Base-by-base conservation (phyloP, 345 rosid species). In the Salix exigua region DNA sequence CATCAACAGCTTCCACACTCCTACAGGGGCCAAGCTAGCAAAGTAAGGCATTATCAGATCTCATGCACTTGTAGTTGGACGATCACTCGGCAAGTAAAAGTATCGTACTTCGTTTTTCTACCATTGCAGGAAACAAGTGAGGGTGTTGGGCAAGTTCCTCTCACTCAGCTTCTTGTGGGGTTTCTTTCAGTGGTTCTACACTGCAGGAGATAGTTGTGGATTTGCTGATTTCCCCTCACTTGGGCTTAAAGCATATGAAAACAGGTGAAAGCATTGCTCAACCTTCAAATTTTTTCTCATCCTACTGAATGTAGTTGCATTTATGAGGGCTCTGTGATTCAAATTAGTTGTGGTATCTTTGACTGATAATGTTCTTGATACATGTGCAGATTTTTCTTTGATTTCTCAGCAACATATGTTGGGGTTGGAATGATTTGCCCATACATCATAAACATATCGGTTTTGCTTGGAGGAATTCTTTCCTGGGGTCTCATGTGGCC, bases 351-450 rank as follows among this genome's bases (percentile, higher is more conserved):
- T 28, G 13, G 50, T 21, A 1, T 74, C 5, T 26, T 25, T 35
- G 35, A 13, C 30, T 61, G 12, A 25, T 38, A 38, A 30, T 35
- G 14, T 40, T 13, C 60, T 30, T 35, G 61, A 18, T 18, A 33
- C 18, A 35, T 42, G 28, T 53, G 4, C 79, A 78, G 84, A 69
- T 82, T 82, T 71, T 82, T 62, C 87, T 92, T 92, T 72, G 96
- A 92, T 76, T 91, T 92, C 87, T 87, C 92, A 46, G 84, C 92
- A 61, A 91, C 90, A 42, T 92, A 92, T 31, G 89, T 92, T 63
- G 96, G 97, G 46, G 95, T 88, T 1, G 97, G 97, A 76, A 91
- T 92, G 95, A 91, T 91, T 70, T 92, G 97, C 67, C 92, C 91
- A 35, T 87, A 89, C 82, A 85, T 92, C 42, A 68, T 92, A 38